These are phyloP conservation scores for Talaromyces trachyspermus DNA, from an alignment of 495 filamentous ascomycete species.

Conservation along the genomic window DNA sequence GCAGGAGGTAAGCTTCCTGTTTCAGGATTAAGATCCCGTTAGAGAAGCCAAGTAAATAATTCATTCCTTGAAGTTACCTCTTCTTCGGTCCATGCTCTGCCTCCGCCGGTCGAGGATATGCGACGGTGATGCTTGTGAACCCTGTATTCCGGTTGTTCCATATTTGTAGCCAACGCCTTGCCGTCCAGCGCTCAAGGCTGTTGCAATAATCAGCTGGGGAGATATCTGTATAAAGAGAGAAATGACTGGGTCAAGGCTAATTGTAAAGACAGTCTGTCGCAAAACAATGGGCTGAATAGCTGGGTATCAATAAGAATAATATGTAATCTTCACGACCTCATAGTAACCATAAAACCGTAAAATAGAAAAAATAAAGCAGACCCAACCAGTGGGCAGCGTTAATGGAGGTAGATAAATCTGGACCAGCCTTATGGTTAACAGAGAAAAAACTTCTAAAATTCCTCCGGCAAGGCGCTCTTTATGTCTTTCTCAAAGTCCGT, in stretches of 20 bases:
- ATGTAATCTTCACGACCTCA: constrained; percentile 88
- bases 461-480: constrained; percentile 4
- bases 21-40: constrained; percentile 6
- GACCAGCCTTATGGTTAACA: constrained; percentile 3
- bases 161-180: not conserved
- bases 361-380: not conserved
- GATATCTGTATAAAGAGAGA: no score
- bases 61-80: constrained; percentile 44
- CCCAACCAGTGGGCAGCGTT: constrained; percentile 4
- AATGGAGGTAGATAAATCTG: not conserved
- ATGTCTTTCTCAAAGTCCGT: not conserved
- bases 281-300: no score
- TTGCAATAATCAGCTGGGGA: not conserved
- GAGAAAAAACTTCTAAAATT: constrained; percentile 3
- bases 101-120: constrained; percentile 59
- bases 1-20: constrained; percentile 77
- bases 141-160: constrained; percentile 9
- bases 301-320: no score
- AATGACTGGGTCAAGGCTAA: no score
- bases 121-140: constrained; percentile 41
- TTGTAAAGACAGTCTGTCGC: no score
- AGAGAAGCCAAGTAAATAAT: not conserved
- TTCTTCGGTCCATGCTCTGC: constrained; percentile 70
- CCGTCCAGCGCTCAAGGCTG: not conserved
- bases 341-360: constrained; percentile 20